Evolutionary conservation across 2,329 filamentous ascomycete species (phyloP).

Genomic region (Ceratocystis cacaofunesta): DNA sequence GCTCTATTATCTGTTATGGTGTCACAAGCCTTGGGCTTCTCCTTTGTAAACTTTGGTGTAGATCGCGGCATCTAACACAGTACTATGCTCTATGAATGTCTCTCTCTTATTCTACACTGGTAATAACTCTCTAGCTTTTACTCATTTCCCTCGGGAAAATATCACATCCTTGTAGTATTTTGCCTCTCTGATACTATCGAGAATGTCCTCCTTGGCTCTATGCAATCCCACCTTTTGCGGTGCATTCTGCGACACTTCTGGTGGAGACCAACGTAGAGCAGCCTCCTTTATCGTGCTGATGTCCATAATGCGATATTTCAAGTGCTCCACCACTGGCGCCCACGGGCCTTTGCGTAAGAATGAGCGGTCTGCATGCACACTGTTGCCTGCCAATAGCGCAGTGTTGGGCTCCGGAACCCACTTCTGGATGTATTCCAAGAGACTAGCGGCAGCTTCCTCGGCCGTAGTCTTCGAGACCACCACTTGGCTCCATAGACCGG

Average conservation of each 20-base stretch:
- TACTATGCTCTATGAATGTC: background rate
- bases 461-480: conserved; percentile 34
- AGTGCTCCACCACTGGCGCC: conserved; percentile 52
- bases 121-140: background rate
- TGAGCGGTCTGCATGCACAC: conserved; percentile 73
- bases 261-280: conserved; percentile 60
- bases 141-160: conserved; percentile 31
- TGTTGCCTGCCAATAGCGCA: conserved; percentile 78
- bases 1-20: background rate
- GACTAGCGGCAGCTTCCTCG: conserved; percentile 59
- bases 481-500: conserved; percentile 58
- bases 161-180: conserved; percentile 62
- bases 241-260: conserved; percentile 42
- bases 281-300: conserved; percentile 90
- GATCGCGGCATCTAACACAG: background rate
- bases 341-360: conserved; percentile 70
- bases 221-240: conserved; percentile 65
- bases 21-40: background rate
- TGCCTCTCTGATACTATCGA: conserved; percentile 91
- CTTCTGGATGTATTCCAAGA: conserved; percentile 64
- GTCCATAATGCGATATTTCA: conserved; percentile 85
- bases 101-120: background rate
- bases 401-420: conserved; percentile 51
- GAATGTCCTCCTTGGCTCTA: conserved; percentile 73
- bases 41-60: too few species aligned